Evolutionary conservation across 2,329 filamentous ascomycete genomes (phyloP).

Genomic region (Paecilomyces niveus): DNA sequence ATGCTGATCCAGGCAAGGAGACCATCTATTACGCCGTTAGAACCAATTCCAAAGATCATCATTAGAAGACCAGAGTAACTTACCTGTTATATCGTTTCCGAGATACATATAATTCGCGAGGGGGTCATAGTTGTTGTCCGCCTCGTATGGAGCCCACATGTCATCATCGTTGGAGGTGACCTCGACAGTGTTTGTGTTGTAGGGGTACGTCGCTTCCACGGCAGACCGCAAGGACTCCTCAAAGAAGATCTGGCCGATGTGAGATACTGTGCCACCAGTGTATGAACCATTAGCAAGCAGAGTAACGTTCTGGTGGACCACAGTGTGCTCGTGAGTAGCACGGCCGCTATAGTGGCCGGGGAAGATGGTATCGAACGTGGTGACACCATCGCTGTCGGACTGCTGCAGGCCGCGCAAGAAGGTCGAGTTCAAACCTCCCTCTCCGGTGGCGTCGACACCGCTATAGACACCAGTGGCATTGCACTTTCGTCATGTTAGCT

Average conservation of each 20-base stretch:
- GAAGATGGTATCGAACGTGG: conserved; percentile 42
- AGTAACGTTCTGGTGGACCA: conserved; percentile 34
- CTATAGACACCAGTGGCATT: conserved; percentile 43
- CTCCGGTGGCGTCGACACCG: conserved; percentile 3
- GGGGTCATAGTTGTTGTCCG: conserved; percentile 42
- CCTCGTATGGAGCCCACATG: conserved; percentile 32
- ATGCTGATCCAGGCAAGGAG: conserved; percentile 45
- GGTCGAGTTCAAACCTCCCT: conserved; percentile 29
- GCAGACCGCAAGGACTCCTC: conserved; percentile 39
- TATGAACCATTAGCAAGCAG: conserved; percentile 41
- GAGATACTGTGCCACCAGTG: conserved; percentile 37
- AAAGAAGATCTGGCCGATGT: conserved; percentile 47
- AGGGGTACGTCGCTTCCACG: conserved; percentile 37
- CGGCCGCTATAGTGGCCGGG: conserved; percentile 43
- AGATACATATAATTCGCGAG: conserved; percentile 50
- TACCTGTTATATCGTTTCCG: conserved; percentile 35
- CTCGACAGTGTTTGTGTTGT: conserved; percentile 12
- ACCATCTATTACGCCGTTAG: conserved; percentile 26
- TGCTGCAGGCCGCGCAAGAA: conserved; percentile 45
- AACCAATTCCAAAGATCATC: neutral
- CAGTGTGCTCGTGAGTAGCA: conserved; percentile 44
- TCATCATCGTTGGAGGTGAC: conserved; percentile 40
- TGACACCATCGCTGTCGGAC: conserved; percentile 42
- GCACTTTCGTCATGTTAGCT: conserved; percentile 1
- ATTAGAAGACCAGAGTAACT: neutral